phyloP scores from a whole-genome alignment of 768 basidiomycete species.

The Podaxis sp. region DNA sequence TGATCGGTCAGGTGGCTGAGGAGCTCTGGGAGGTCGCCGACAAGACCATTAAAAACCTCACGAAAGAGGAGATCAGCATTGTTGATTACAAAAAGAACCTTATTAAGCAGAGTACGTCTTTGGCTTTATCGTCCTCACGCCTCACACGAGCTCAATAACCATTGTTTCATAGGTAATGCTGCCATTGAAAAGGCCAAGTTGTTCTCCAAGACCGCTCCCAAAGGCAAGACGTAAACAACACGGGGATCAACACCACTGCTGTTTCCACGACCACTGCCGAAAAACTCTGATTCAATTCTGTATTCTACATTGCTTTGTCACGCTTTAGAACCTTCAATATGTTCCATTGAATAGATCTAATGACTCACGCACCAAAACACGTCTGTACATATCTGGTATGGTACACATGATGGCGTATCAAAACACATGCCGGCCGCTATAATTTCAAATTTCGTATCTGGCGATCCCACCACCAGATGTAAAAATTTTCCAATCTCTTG shows the following conservation, averaged over 20 bases:
- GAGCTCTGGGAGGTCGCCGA: constrained; percentile 99
- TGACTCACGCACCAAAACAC: neutral
- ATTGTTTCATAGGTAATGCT: constrained; percentile 51
- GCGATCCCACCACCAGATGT: neutral
- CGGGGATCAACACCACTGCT: neutral
- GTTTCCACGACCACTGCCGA: constrained; percentile 1
- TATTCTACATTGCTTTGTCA: neutral
- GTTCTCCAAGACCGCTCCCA: constrained; percentile 78
- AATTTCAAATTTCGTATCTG: neutral
- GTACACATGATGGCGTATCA: constrained; percentile 3
- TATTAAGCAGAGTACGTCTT: constrained; percentile 65
- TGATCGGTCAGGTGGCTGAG: constrained; percentile 79
- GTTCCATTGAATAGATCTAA: neutral
- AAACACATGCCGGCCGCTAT: neutral
- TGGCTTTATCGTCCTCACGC: constrained; percentile 6
- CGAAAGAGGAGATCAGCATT: constrained; percentile 88
- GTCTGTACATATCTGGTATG: neutral
- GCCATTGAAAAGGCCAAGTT: constrained; percentile 93
- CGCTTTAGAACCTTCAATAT: neutral
- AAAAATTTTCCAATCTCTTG: neutral
- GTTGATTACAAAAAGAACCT: constrained; percentile 90
- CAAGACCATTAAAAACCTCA: constrained; percentile 88
- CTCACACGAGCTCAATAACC: neutral
- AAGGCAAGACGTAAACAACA: constrained; percentile 54
- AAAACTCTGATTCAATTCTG: neutral